These are phyloP conservation scores for Cladosporium austrohemisphaericum DNA, from an alignment of 2,329 filamentous ascomycete species.

Conservation along the genomic window DNA sequence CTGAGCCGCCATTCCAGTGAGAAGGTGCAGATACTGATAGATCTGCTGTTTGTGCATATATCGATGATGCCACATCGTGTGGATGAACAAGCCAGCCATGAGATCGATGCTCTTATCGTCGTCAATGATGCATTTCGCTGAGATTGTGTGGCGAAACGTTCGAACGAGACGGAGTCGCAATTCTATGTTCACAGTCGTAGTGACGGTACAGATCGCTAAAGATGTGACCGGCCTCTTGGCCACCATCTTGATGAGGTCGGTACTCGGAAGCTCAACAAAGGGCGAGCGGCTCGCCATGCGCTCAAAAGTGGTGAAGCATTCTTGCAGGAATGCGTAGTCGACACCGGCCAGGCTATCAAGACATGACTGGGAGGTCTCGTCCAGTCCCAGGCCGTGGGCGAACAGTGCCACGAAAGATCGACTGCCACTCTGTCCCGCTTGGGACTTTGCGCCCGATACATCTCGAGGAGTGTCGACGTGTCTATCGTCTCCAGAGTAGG, in stretches of 20 bases:
- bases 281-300: constrained; percentile 23
- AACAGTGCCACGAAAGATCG: constrained; percentile 24
- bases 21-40: constrained; percentile 25
- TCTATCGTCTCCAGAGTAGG: background rate
- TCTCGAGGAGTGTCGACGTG: background rate
- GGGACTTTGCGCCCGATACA: constrained; percentile 17
- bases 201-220: constrained; percentile 26
- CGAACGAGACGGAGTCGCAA: constrained; percentile 22
- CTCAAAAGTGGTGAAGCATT: constrained; percentile 24
- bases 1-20: constrained; percentile 28
- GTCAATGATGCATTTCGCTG: constrained; percentile 24
- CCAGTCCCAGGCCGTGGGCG: constrained; percentile 19
- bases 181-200: constrained; percentile 21
- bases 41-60: constrained; percentile 23
- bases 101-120: constrained; percentile 26
- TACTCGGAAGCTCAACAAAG: constrained; percentile 22
- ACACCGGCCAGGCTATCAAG: constrained; percentile 24
- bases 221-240: constrained; percentile 23
- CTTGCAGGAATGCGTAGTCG: constrained; percentile 26
- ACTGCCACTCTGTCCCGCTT: constrained; percentile 24
- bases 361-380: constrained; percentile 13
- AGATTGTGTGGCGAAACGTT: constrained; percentile 26
- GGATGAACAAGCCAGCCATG: constrained; percentile 25
- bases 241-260: constrained; percentile 21
- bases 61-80: constrained; percentile 27